Evolutionary conservation across 169 alveolate genomes (phyloP), one percentile per base, ranked within the genome.

Genomic region (Blepharisma undulans): DNA sequence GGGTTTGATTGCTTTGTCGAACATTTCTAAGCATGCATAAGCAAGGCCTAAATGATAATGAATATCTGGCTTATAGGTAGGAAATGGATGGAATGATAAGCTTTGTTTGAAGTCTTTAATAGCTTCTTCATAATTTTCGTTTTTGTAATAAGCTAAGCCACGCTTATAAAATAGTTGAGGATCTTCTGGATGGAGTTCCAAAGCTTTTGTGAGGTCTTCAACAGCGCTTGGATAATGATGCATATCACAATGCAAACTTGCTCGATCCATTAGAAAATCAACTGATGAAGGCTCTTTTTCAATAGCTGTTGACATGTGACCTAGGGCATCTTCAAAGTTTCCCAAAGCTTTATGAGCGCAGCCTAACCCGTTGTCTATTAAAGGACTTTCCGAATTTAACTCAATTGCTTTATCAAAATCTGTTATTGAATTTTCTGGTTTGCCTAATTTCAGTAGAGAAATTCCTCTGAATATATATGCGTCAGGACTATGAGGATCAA

Each of bases 41-140:
- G 98, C 92, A 29, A 96, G 86, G 4, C 98, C 98, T 59, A 96
- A 92, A 76, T 95, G 98, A 88, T 95, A 96, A 89, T 94, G 95
- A 79, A 96, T 94, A 84, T 95, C 98, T 60, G 96, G 87, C 33
- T 94, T 95, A 87, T 96, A 96, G 36, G 97, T 94, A 12, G 91
- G 61, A 77, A 80, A 96, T 12, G 97, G 97, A 21, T 92, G 87
- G 32, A 91, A 92, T 72, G 90, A 93, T 27, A 93, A 74, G 2
- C 96, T 91, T 66, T 87, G 89, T 34, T 92, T 93, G 60, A 92
- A 93, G 80, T 88, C 94, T 66, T 92, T 92, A 19, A 96, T 94
- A 48, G 95, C 92, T 80, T 93, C 92, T 76, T 93, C 90, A 89
- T 80, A 96, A 71, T 94, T 92, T 66, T 93, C 85, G 76, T 82